Base-by-base conservation (phyloP, 1,284 basidiomycete genomes). In the Ceratobasidium papillatum region DNA sequence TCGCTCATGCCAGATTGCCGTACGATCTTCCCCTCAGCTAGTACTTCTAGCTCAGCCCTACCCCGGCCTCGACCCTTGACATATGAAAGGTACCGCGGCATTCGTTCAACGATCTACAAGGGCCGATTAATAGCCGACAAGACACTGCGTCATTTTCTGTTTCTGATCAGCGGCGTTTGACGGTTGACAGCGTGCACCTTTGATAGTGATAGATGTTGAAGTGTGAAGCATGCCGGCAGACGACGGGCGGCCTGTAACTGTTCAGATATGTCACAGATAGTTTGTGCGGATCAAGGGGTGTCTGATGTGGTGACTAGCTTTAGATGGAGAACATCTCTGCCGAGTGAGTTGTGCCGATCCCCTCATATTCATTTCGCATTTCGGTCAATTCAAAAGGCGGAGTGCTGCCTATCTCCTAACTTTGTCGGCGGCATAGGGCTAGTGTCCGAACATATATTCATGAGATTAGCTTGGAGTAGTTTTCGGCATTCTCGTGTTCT, bases 21-120 rank as follows among this genome's bases (percentile, higher is more conserved):
- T 19, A 27, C 54, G 54, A 56, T 56, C 11, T 49, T 14, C 54
- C 30, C 30, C 27, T 19, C 30, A 14, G 30, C 54, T 9, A 1
- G 14, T 2, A 19, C 54, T 56, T 56, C 54, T 56, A 56, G 54
- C 5, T 32, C 54, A 56, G 54, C 54, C 54, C 22, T 11, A 9
- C 25, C 12, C 30, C 54, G 34, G 14, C 54, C 54, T 34, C 54
- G 54, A 25, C 54, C 54, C 54, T 34, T 32, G 30, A 56, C 54
- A 56, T 56, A 56, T 56, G 54, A 56, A 56, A 56, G 54, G 54
- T 56, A 34, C 54, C 54, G 27, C 30, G 54, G 54, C 54, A 34
- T 56, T 56, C 54, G 30, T 19, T 25, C 14, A 32, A 8, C n/a
- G 54, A 56, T 56, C 54, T 56, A 30, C 54, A 56, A 56, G 30